These are phyloP conservation scores for Tolypocladium tundrense DNA, from an alignment of 2,329 filamentous ascomycete genomes.

Conservation along the genomic window DNA sequence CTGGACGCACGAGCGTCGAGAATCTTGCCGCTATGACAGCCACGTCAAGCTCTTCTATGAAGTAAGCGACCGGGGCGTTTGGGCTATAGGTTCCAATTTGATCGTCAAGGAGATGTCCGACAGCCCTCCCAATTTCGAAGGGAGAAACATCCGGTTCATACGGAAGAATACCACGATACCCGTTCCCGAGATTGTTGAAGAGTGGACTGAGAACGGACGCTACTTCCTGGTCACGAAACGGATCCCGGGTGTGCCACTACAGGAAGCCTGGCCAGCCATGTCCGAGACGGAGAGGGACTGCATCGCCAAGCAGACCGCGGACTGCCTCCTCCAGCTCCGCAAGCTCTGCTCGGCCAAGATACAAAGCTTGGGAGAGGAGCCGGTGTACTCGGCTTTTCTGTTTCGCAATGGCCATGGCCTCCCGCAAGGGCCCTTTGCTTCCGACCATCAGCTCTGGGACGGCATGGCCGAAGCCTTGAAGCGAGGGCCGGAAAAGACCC, in stretches of 20 bases:
- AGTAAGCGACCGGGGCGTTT: constrained; percentile 14
- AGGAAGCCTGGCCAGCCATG: constrained; percentile 5
- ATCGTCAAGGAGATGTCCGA: constrained; percentile 16
- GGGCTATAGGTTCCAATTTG: constrained; percentile 17
- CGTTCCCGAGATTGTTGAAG: constrained; percentile 4
- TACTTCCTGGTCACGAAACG: constrained; percentile 8
- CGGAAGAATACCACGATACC: constrained; percentile 6
- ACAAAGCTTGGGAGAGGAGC: constrained; percentile 1
- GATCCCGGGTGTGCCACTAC: constrained; percentile 6
- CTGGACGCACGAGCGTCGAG: constrained; percentile 5
- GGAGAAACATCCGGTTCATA: constrained; percentile 5
- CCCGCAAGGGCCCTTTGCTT: constrained; percentile 3
- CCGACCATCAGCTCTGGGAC: constrained; percentile 5
- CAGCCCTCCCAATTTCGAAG: constrained; percentile 7
- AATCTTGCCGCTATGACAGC: constrained; percentile 5
- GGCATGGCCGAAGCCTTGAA: constrained; percentile 1
- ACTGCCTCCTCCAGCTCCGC: constrained; percentile 6
- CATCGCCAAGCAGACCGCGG: constrained; percentile 13
- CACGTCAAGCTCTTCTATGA: constrained; percentile 14
- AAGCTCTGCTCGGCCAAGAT: constrained; percentile 4
- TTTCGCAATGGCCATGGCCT: constrained; percentile 1
- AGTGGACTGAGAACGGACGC: constrained; percentile 6
- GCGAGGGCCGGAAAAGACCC: constrained; percentile 1
- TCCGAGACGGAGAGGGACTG: constrained; percentile 13
- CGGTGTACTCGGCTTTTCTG: constrained; percentile 3